These are phyloP conservation scores for Fusarium nurragi DNA, from an alignment of 2,329 filamentous ascomycete species.

Conservation along the genomic window DNA sequence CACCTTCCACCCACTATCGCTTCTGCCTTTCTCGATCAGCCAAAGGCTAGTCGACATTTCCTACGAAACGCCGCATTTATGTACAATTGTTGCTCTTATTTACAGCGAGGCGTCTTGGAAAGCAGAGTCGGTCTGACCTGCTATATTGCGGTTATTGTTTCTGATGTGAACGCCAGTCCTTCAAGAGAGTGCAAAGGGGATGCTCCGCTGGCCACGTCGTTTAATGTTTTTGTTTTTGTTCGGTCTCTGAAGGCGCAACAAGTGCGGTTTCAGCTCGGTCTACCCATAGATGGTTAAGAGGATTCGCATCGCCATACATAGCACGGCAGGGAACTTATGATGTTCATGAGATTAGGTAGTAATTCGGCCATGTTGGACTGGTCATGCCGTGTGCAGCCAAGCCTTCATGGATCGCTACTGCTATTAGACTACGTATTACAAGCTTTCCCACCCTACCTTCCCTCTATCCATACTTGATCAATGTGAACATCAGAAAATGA, in stretches of 20 bases:
- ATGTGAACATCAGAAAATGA: too few relatives aligned
- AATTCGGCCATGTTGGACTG: constrained; percentile 2
- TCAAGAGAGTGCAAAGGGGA: neutral
- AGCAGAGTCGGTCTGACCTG: constrained; percentile 27
- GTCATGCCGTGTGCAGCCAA: neutral
- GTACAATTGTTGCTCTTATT: constrained; percentile 21
- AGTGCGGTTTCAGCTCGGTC: constrained; percentile 3
- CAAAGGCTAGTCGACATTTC: neutral
- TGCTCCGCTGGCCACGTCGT: neutral
- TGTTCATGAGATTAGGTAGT: constrained; percentile 26
- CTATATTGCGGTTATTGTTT: constrained; percentile 18
- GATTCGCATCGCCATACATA: constrained; percentile 30
- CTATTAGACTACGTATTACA: constrained; percentile 14
- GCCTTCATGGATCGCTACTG: neutral
- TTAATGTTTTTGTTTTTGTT: constrained; percentile 22
- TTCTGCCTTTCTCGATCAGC: constrained; percentile 4
- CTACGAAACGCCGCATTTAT: constrained; percentile 1
- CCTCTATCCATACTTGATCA: too few relatives aligned
- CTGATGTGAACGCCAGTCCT: neutral
- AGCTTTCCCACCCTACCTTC: neutral
- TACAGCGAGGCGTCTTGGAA: constrained; percentile 43
- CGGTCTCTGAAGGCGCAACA: constrained; percentile 14
- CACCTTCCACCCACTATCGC: constrained; percentile 10
- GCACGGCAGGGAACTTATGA: constrained; percentile 23
- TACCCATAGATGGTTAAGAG: constrained; percentile 23